Conservation (phyloP, 257 asterid species). For the Lavandula angustifolia region DNA sequence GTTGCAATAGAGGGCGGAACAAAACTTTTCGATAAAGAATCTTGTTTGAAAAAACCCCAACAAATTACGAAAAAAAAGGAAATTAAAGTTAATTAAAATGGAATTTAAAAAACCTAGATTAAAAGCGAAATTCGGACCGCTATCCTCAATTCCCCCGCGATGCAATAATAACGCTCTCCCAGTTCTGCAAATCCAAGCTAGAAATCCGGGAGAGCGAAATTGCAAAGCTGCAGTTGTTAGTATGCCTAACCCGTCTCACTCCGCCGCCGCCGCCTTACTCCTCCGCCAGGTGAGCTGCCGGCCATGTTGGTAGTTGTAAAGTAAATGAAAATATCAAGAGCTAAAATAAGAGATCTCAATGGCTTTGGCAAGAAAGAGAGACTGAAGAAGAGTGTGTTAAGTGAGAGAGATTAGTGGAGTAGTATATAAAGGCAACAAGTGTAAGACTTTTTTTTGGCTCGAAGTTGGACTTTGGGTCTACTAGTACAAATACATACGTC, state of each 20-base stretch:
- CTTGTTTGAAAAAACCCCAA: too few relatives aligned
- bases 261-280: conserved; percentile 13
- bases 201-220: conserved; percentile 38
- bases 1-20: too few relatives aligned
- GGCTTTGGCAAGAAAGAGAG: neutral
- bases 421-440: conserved; percentile 31
- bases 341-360: neutral
- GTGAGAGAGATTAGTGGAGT: conserved; percentile 26
- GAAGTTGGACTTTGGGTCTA: conserved; percentile 1
- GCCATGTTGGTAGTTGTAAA: conserved; percentile 25
- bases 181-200: conserved; percentile 20
- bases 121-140: conserved; percentile 45
- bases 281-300: conserved; percentile 23
- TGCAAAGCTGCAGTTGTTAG: conserved; percentile 36
- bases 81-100: conserved; percentile 6
- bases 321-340: neutral
- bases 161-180: conserved; percentile 45
- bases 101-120: conserved; percentile 9
- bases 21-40: too few relatives aligned
- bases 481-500: too few relatives aligned
- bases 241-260: conserved; percentile 8
- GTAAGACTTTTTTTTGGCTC: conserved; percentile 18
- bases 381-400: conserved; percentile 13
- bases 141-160: conserved; percentile 55
- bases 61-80: too few relatives aligned